These are phyloP conservation scores for Capillidium heterosporum DNA, from an alignment of 371 early-diverging fungal species.

Conservation along the genomic window DNA sequence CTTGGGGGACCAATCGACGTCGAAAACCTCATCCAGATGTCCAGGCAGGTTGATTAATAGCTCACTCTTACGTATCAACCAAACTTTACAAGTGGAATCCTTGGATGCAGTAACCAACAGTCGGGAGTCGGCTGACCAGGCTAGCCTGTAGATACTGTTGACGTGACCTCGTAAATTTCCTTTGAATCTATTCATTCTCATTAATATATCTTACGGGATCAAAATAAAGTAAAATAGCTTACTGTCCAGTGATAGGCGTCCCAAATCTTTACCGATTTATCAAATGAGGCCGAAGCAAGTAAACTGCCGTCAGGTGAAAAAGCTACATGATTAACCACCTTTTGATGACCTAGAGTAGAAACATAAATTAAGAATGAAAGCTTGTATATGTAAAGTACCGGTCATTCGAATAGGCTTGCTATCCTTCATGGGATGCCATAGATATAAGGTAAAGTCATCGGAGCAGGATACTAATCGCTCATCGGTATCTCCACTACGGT, in stretches of 20 bases:
- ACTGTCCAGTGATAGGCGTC: slow-evolving; percentile 79
- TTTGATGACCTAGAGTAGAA: slow-evolving; percentile 61
- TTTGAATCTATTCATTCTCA: slow-evolving; percentile 31
- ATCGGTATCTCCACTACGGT: slow-evolving; percentile 29
- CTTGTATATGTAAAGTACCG: slow-evolving; percentile 9
- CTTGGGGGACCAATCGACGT: slow-evolving; percentile 88
- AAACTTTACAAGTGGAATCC: slow-evolving; percentile 85
- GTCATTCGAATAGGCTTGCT: slow-evolving; percentile 82
- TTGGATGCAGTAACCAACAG: slow-evolving; percentile 77
- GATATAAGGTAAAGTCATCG: slow-evolving; percentile 91
- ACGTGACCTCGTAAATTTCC: slow-evolving; percentile 87
- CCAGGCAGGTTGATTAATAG: slow-evolving; percentile 86
- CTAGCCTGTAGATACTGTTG: slow-evolving; percentile 83
- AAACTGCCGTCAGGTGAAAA: slow-evolving; percentile 87
- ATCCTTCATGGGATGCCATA: slow-evolving; percentile 73
- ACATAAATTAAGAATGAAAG: neutral
- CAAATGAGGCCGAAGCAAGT: slow-evolving; percentile 92
- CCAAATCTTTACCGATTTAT: slow-evolving; percentile 96
- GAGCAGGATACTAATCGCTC: slow-evolving; percentile 85
- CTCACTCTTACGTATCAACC: slow-evolving; percentile 77
- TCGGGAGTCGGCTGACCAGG: slow-evolving; percentile 82
- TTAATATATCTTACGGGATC: neutral
- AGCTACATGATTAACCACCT: slow-evolving; percentile 80
- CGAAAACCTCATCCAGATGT: slow-evolving; percentile 89
- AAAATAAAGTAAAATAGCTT: slow-evolving; percentile 8